These are phyloP conservation scores for Microsporum ferrugineum DNA, from an alignment of 2,329 filamentous ascomycete species.

Conservation along the genomic window DNA sequence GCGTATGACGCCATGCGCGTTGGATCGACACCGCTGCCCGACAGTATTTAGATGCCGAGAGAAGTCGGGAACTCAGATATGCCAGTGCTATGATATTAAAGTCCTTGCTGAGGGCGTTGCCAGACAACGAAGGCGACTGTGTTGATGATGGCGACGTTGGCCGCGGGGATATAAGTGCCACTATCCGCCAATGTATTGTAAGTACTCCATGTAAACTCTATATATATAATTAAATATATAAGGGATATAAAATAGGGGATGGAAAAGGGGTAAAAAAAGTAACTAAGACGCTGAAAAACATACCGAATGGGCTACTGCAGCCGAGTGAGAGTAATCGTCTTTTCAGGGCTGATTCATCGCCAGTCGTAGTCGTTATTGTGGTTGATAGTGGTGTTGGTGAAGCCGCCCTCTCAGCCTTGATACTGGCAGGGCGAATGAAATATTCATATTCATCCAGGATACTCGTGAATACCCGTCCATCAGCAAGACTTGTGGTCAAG, in stretches of 20 bases:
- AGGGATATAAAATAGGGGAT: slow-evolving; percentile 5
- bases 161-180: not conserved
- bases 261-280: not conserved
- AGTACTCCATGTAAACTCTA: not conserved
- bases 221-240: not conserved
- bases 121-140: not conserved
- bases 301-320: slow-evolving; percentile 35
- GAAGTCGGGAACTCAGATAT: slow-evolving; percentile 48
- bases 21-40: slow-evolving; percentile 46
- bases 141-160: slow-evolving; percentile 14
- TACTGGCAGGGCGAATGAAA: not conserved
- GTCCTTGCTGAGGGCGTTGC: slow-evolving; percentile 40
- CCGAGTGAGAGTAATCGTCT: slow-evolving; percentile 29
- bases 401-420: not conserved
- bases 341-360: slow-evolving; percentile 16
- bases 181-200: not conserved
- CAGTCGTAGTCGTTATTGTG: not conserved
- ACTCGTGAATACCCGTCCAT: slow-evolving; percentile 42
- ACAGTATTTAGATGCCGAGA: slow-evolving; percentile 39
- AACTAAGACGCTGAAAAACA: slow-evolving; percentile 12
- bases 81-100: slow-evolving; percentile 47
- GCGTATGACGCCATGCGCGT: slow-evolving; percentile 35
- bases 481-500: slow-evolving; percentile 47
- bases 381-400: not conserved
- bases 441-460: slow-evolving; percentile 47